A percentile compares a stretch with the other conserved stretches of the same genome.
Evolutionary conservation across 2,329 filamentous ascomycete species (phyloP).

Genomic region (Beauveria pseudobassiana): DNA sequence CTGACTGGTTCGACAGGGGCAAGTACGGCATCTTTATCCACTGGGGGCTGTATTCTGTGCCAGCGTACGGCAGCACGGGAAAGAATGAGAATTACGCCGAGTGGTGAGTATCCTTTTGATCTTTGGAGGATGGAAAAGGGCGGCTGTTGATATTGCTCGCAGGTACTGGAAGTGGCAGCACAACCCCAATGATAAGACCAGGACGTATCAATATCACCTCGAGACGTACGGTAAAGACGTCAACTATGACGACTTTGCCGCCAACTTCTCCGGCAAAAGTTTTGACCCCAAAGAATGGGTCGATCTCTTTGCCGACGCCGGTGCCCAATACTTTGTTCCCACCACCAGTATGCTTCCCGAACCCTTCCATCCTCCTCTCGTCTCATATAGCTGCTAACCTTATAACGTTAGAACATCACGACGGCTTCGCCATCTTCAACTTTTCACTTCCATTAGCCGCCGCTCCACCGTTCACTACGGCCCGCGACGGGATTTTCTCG

Average conservation of each 20-base stretch:
- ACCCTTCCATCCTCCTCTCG: too few species aligned
- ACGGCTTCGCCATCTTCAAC: constrained; percentile 36
- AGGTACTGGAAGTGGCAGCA: constrained; percentile 12
- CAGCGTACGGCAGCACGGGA: constrained; percentile 44
- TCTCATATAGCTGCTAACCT: too few species aligned
- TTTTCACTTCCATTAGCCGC: constrained; percentile 29
- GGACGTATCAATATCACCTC: constrained; percentile 39
- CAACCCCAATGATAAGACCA: constrained; percentile 5
- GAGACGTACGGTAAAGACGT: constrained; percentile 42
- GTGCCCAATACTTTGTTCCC: constrained; percentile 42
- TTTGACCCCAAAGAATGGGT: constrained; percentile 48
- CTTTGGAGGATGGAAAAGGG: not conserved
- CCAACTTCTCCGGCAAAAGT: constrained; percentile 41
- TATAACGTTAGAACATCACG: constrained; percentile 33
- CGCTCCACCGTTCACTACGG: constrained; percentile 31
- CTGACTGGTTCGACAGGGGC: constrained; percentile 45
- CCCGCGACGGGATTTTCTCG: constrained; percentile 32
- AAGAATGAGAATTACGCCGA: constrained; percentile 35
- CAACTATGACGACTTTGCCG: constrained; percentile 49
- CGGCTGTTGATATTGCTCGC: not conserved
- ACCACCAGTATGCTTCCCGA: constrained; percentile 25
- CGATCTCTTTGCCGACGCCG: constrained; percentile 43
- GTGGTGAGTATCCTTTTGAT: constrained; percentile 22
- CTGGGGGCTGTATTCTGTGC: constrained; percentile 49
- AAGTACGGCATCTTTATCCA: constrained; percentile 57